Percentiles rank a stretch among this genome's conserved stretches.
These are phyloP conservation scores for Kuraishia molischiana DNA, from an alignment of 805 yeast species.

Conservation along the genomic window DNA sequence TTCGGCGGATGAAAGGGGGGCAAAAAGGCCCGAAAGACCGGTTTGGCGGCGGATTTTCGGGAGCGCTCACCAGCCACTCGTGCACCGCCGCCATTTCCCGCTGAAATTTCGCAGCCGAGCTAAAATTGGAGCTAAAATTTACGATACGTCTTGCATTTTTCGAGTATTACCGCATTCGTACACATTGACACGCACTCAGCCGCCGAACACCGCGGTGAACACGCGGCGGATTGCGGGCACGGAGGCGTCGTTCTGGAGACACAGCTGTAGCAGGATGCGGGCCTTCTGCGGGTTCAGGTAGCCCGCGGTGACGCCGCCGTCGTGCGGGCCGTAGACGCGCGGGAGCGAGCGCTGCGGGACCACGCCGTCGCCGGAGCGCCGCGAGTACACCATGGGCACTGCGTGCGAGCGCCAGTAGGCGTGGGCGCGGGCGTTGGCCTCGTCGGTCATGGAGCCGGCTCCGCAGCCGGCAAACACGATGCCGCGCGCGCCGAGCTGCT, in stretches of 20 bases:
- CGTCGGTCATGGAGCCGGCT: slow-evolving; percentile 53
- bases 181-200: no score
- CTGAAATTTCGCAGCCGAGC: no score
- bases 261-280: slow-evolving; percentile 46
- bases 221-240: neutral
- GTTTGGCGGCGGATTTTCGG: no score
- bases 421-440: slow-evolving; percentile 33
- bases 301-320: slow-evolving; percentile 49
- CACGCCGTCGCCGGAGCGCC: slow-evolving; percentile 64
- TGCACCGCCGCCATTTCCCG: no score
- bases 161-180: no score
- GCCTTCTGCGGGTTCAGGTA: slow-evolving; percentile 58
- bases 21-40: no score
- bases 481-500: slow-evolving; percentile 37
- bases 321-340: slow-evolving; percentile 16
- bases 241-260: slow-evolving; percentile 11
- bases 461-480: slow-evolving; percentile 63
- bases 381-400: slow-evolving; percentile 53
- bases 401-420: slow-evolving; percentile 25
- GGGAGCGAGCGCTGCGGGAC: slow-evolving; percentile 45
- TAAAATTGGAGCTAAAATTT: no score
- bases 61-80: no score
- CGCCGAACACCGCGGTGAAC: slow-evolving; percentile 2
- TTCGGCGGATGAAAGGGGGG: no score
- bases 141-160: no score